Evolutionary conservation across 1,139 yeast genomes (phyloP).

Genomic region (Lodderomyces metapsilosis): DNA sequence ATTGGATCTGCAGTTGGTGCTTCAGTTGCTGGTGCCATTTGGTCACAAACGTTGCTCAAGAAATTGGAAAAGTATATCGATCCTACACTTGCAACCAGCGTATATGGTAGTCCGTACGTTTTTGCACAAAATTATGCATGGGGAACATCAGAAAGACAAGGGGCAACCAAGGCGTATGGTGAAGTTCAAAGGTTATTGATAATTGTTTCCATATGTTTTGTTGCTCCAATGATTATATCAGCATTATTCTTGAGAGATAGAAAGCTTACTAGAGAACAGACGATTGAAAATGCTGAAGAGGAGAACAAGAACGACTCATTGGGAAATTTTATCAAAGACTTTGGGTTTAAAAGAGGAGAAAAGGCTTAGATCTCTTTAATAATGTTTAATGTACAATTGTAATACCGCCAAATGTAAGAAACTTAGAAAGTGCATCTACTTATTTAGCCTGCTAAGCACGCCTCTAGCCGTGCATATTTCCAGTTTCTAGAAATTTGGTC

Average conservation of each 20-base stretch:
- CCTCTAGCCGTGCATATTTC: no score
- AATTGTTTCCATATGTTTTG: slow-evolving; percentile 30
- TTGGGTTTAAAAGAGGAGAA: slow-evolving; percentile 6
- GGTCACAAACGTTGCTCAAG: slow-evolving; percentile 27
- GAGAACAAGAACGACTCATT: slow-evolving; percentile 12
- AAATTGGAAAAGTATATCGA: slow-evolving; percentile 19
- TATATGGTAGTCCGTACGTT: slow-evolving; percentile 28
- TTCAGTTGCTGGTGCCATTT: slow-evolving; percentile 38
- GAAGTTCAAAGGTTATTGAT: slow-evolving; percentile 33
- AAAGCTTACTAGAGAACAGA: slow-evolving; percentile 26
- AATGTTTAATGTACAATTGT: no score
- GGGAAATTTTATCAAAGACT: slow-evolving; percentile 2
- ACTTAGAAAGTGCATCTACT: no score
- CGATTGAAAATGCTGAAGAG: slow-evolving; percentile 14
- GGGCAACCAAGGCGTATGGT: slow-evolving; percentile 32
- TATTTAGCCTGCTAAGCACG: no score
- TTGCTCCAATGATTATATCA: slow-evolving; percentile 30
- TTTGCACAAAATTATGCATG: slow-evolving; percentile 27
- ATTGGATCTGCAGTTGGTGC: slow-evolving; percentile 37
- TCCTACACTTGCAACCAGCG: slow-evolving; percentile 23
- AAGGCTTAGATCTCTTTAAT: slow-evolving; percentile 4
- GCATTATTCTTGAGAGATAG: slow-evolving; percentile 36
- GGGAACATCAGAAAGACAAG: slow-evolving; percentile 33
- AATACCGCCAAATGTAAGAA: no score
- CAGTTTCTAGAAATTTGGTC: no score